Conservation (phyloP, 2,329 filamentous ascomycete species). For the Colletotrichum horii region DNA sequence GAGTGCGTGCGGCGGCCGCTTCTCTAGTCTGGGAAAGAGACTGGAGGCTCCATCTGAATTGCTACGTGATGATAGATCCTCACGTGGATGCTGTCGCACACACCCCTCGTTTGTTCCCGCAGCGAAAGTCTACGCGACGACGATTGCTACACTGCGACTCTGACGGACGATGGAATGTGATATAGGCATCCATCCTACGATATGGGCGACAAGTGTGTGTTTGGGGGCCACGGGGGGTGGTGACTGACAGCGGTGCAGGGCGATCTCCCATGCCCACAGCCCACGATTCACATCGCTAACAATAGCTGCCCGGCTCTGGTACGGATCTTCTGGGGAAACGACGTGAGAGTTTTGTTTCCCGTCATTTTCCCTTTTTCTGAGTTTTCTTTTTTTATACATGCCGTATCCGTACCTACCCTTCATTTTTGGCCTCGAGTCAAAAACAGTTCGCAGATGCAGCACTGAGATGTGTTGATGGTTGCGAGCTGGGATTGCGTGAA, state of each 20-base stretch:
- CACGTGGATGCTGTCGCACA: conserved; percentile 3
- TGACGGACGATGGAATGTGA: not conserved
- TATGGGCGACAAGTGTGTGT: not conserved
- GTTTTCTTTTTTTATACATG: not conserved
- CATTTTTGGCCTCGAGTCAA: not conserved
- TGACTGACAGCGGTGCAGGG: not conserved
- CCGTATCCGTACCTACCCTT: not conserved
- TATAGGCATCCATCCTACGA: not conserved
- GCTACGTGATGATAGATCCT: not conserved
- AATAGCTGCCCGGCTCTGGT: not conserved
- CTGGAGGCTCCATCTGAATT: conserved; percentile 8
- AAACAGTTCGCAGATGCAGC: not conserved
- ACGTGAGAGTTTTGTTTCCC: not conserved
- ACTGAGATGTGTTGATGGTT: not conserved
- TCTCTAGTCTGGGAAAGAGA: not conserved
- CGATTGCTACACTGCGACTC: not conserved
- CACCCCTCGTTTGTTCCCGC: not conserved
- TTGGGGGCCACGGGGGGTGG: not conserved
- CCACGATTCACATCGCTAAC: not conserved
- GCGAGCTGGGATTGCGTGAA: not conserved
- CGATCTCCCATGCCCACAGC: not conserved
- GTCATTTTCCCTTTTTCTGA: not conserved
- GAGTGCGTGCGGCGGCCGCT: not conserved
- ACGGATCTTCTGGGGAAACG: not conserved
- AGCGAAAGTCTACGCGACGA: not conserved